Evolutionary conservation across 371 early-diverging fungal genomes (phyloP), one percentile per base, ranked within the genome.

Genomic region (Hamiltosporidium tvaerminnensis): DNA sequence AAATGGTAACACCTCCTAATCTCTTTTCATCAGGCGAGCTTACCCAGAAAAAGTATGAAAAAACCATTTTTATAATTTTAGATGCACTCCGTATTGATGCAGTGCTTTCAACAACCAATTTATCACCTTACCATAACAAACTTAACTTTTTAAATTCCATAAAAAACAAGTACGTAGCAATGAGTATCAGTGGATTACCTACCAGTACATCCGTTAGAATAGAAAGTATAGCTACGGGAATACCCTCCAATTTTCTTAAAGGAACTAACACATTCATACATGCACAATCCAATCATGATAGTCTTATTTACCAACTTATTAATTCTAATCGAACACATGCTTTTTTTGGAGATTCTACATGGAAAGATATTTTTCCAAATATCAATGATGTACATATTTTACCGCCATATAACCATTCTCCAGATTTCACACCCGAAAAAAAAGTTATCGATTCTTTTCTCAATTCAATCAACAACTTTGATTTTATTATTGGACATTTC

Each of bases 61-160:
- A 74, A 39, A 34, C 70, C 2, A 62, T 77, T 39, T 69, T 70
- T 47, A 41, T 77, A 14, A 55, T 77, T 4, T 23, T 75, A 39
- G 78, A 77, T 63, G 78, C 71, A 14, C 47, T 77, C 33, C 31
- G 78, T 48, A 69, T 68, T 44, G 78, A 77, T 66, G 74, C 61
- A 0, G 54, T 64, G 9, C 38, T 68, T 30, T n/a, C 10, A 9
- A 47, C 33, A 44, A 35, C 31, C 0, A 69, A 65, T 59, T 23
- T 47, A 10, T 57, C 54, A 2, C 4, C 9, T 38, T 64, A 68
- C 33, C 38, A 44, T 33, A 63, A 68, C 34, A 63, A 63, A 12
- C 3, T 57, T 2, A 14, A 38, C 2, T 62, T 59, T 44, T 0
- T 30, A 44, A 16, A 14, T 5, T 12, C 14, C 16, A 16, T 12